phyloP scores from a whole-genome alignment of 2,329 filamentous ascomycete genomes.

The Mariannaea sp. region DNA sequence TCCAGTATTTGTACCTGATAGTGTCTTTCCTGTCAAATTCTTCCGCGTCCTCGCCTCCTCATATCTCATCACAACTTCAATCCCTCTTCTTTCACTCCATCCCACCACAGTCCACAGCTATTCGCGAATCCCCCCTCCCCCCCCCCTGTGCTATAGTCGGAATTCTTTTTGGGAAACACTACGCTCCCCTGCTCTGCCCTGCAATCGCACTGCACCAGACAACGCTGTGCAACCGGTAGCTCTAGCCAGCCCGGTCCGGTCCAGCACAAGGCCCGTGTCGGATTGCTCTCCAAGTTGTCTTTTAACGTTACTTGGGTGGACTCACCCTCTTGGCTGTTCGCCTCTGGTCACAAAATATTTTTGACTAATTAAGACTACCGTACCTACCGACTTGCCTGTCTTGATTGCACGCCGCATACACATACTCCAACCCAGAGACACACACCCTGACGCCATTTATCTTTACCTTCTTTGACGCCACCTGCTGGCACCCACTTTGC shows the following conservation, averaged over 20 bases:
- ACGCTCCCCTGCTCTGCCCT: not conserved
- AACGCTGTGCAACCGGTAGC: too few species aligned
- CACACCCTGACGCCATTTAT: constrained; percentile 3
- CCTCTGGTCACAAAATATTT: constrained; percentile 1
- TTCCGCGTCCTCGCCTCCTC: not conserved
- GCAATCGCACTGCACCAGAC: not conserved
- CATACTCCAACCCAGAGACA: not conserved
- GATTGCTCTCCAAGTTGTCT: constrained; percentile 1
- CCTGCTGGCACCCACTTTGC: constrained; percentile 15
- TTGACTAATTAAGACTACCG: not conserved
- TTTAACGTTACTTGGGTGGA: constrained; percentile 9
- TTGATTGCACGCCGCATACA: constrained; percentile 6
- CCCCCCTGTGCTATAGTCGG: too few species aligned
- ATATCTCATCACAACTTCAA: not conserved
- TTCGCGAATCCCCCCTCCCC: too few species aligned
- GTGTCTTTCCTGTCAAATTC: not conserved
- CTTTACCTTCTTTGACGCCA: constrained; percentile 8
- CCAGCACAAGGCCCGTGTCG: not conserved
- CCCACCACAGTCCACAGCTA: not conserved
- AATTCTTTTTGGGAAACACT: not conserved
- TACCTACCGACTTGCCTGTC: constrained; percentile 11
- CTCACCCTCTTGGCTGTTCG: constrained; percentile 10
- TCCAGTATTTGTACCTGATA: too few species aligned
- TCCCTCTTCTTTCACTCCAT: not conserved
- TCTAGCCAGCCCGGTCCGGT: not conserved